These are phyloP conservation scores for Mortierella sp. DNA, from an alignment of 371 early-diverging fungal species.

Conservation along the genomic window DNA sequence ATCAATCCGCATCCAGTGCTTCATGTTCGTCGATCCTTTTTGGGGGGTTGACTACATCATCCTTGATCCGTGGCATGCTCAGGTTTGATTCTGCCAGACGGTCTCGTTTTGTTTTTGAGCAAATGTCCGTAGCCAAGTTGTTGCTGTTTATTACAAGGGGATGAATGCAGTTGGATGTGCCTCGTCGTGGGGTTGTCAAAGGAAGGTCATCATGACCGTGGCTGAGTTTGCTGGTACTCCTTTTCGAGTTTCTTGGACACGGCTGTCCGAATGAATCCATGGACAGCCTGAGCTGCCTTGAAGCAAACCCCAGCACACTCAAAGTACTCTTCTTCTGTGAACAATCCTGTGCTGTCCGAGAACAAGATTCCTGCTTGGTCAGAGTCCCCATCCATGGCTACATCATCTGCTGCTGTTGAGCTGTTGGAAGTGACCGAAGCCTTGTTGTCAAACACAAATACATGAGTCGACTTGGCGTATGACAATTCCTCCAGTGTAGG, in stretches of 20 bases:
- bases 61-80: too few relatives aligned
- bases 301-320: conserved; percentile 59
- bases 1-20: too few relatives aligned
- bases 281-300: conserved; percentile 63
- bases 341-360: conserved; percentile 77
- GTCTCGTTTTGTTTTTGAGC: too few relatives aligned
- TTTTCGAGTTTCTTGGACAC: conserved; percentile 67
- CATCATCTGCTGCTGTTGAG: not conserved
- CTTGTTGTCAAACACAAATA: conserved; percentile 83
- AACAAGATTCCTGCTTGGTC: conserved; percentile 49
- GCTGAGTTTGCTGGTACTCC: conserved; percentile 60
- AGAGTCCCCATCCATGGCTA: not conserved
- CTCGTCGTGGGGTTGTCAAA: too few relatives aligned
- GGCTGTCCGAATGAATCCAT: conserved; percentile 67
- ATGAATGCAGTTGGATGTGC: too few relatives aligned
- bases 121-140: too few relatives aligned
- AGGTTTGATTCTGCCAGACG: too few relatives aligned
- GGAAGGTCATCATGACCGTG: conserved; percentile 12
- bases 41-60: too few relatives aligned
- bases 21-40: too few relatives aligned
- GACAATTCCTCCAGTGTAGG: conserved; percentile 80
- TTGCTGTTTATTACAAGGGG: too few relatives aligned
- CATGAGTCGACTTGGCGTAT: conserved; percentile 80
- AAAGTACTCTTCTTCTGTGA: conserved; percentile 71
- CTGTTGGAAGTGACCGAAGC: conserved; percentile 23